Conservation (phyloP, 495 filamentous ascomycete species). For the Penicillium manginii region DNA sequence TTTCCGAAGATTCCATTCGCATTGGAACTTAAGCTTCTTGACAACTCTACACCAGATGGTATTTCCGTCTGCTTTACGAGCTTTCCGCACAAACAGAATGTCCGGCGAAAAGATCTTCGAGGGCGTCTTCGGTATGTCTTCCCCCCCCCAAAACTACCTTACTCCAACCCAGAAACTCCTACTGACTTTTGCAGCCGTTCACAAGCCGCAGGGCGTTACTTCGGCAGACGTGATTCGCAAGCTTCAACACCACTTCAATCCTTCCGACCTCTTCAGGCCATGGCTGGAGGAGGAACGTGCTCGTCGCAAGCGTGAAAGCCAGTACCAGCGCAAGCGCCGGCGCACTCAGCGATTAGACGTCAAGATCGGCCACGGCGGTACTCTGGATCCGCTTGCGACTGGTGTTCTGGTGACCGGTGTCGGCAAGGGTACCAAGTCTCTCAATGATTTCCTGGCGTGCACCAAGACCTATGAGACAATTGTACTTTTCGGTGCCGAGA, state of each 20-base stretch:
- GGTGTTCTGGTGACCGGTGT: slow-evolving; percentile 89
- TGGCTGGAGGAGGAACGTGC: slow-evolving; percentile 65
- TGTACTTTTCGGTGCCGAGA: slow-evolving; percentile 87
- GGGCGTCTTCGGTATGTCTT: slow-evolving; percentile 68
- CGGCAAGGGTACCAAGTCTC: slow-evolving; percentile 82
- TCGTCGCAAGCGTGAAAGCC: slow-evolving; percentile 53
- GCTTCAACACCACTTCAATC: slow-evolving; percentile 78
- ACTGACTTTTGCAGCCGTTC: slow-evolving; percentile 64
- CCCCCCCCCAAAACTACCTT: slow-evolving; percentile 1
- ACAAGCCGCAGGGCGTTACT: slow-evolving; percentile 84
- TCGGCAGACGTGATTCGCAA: slow-evolving; percentile 89
- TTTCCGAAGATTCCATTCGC: not conserved
- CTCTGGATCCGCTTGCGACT: slow-evolving; percentile 90
- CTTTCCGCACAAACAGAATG: slow-evolving; percentile 53
- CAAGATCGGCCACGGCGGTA: slow-evolving; percentile 97
- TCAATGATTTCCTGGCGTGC: slow-evolving; percentile 77
- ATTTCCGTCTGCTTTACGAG: slow-evolving; percentile 33
- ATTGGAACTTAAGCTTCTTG: not conserved
- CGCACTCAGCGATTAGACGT: slow-evolving; percentile 61
- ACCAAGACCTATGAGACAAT: slow-evolving; percentile 92
- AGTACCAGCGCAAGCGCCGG: slow-evolving; percentile 57
- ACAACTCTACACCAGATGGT: slow-evolving; percentile 30
- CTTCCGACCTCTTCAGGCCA: slow-evolving; percentile 75
- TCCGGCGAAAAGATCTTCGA: slow-evolving; percentile 65
- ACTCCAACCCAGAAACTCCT: too few species aligned